Base-by-base conservation (phyloP, 495 filamentous ascomycete genomes). In the Aspergillus sclerotioniger region DNA sequence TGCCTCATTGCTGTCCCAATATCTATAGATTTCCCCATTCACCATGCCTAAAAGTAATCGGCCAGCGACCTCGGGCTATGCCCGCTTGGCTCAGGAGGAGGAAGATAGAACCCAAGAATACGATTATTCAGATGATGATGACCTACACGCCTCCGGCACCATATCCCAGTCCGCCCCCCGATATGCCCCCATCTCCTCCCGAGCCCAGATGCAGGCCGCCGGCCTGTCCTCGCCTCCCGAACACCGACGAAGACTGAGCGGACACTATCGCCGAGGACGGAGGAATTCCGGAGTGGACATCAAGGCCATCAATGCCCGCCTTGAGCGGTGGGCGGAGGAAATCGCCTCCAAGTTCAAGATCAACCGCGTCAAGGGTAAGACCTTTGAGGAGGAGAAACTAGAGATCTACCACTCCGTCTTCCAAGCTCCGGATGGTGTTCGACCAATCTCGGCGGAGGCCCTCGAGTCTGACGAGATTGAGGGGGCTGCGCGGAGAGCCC, bases 401-500 rank as follows among this genome's bases (percentile, higher is more conserved):
- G 95, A 99, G 74, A 99, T 99, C 50, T 91, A 97, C 63, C 90
- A 96, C 75, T 94, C 91, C 2, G 94, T 99, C 21, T 99, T 98
- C 66, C 91, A 96, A 62, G 80, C 94, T 0, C 92, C 92, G 6
- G 89, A 96, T 53, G 89, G 92, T 49, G 78, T 94, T 21, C 81
- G 86, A 10, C 90, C 92, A 0, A 81, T 88, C 41, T 90, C 87
- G 0, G 80, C 85, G n/a, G 90, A 93, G 70, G 80, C 80, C 33
- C 79, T 96, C 21, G 87, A 87, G 29, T 74, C 82, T 8, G 79
- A 81, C 31, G 79, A 82, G 41, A 76, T 81, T 44, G 79, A 82
- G 54, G 71, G 69, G 20, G 74, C 73, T 20, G 71, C 75, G 48
- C 79, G 85, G 63, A 87, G 87, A 76, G 88, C 87, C 19, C 90